A percentile compares a stretch with the other conserved stretches of the same genome.
phyloP scores from a whole-genome alignment of 2,329 filamentous ascomycete species.

The Venturiaceae sp. region DNA sequence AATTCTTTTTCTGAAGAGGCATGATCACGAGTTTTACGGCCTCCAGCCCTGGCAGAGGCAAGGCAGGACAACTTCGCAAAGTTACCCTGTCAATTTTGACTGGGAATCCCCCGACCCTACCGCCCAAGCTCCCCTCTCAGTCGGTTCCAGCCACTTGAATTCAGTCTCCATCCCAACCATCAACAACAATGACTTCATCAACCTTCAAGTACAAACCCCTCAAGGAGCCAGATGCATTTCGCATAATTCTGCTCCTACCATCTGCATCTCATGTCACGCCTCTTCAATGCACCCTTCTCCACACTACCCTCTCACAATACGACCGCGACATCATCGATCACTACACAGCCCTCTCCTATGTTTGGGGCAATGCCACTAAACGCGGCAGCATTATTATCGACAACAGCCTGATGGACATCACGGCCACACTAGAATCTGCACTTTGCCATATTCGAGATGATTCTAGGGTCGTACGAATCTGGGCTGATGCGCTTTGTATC shows the following conservation, averaged over 20 bases:
- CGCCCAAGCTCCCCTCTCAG: too few relatives aligned
- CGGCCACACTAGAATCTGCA: not conserved
- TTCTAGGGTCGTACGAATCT: not conserved
- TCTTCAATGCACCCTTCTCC: not conserved
- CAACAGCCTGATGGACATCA: not conserved
- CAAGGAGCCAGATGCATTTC: not conserved
- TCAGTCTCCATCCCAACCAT: not conserved
- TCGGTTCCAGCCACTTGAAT: too few relatives aligned
- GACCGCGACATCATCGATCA: constrained; percentile 3
- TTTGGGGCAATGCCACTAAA: not conserved
- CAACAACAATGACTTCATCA: not conserved
- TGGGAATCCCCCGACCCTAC: too few relatives aligned
- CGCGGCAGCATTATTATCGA: not conserved
- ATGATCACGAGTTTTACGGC: too few relatives aligned
- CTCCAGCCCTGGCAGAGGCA: too few relatives aligned
- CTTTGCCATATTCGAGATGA: not conserved
- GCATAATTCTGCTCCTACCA: not conserved
- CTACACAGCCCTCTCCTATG: constrained; percentile 3
- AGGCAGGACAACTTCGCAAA: too few relatives aligned
- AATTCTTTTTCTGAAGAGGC: too few relatives aligned
- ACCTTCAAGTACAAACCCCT: not conserved
- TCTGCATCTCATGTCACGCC: not conserved
- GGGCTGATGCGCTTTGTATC: constrained; percentile 1
- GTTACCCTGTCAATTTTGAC: too few relatives aligned
- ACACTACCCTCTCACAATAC: not conserved